phyloP scores from a whole-genome alignment of 2,329 filamentous ascomycete species.

The Arthrobotrys megalospora region DNA sequence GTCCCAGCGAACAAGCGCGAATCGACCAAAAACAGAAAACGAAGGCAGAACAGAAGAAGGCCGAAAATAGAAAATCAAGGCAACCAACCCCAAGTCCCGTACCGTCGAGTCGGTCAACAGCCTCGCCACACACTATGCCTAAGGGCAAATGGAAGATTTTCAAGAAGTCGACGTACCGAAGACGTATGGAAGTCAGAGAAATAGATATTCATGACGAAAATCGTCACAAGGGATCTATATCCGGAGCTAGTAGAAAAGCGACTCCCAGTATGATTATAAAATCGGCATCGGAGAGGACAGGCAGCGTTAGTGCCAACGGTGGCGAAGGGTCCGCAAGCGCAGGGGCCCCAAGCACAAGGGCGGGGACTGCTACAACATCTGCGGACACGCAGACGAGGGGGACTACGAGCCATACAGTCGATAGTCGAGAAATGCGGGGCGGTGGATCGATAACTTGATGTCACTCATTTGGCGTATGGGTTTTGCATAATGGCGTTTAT shows the following conservation, averaged over 20 bases:
- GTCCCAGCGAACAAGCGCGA: constrained; percentile 37
- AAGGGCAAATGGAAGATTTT: constrained; percentile 55
- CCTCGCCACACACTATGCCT: constrained; percentile 18
- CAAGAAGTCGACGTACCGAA: constrained; percentile 53
- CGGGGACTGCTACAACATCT: constrained; percentile 31
- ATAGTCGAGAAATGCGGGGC: constrained; percentile 47
- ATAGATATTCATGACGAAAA: constrained; percentile 59
- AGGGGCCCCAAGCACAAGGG: constrained; percentile 31
- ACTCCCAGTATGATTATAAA: constrained; percentile 33
- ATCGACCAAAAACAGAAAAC: constrained; percentile 41
- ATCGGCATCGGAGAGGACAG: constrained; percentile 16
- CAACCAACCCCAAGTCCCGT: constrained; percentile 28
- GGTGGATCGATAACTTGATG: constrained; percentile 44
- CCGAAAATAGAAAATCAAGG: constrained; percentile 38
- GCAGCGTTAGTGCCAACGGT: constrained; percentile 18
- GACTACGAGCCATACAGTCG: constrained; percentile 42
- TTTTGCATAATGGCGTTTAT: constrained; percentile 48
- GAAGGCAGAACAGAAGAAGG: constrained; percentile 32
- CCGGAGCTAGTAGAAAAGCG: constrained; percentile 7
- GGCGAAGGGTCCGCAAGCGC: not conserved
- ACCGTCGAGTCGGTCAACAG: constrained; percentile 17
- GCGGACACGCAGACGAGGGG: constrained; percentile 29
- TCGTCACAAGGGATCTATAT: constrained; percentile 34
- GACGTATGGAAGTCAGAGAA: constrained; percentile 53
- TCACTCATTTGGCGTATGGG: constrained; percentile 17